phyloP scores from a whole-genome alignment of 768 basidiomycete species.

The Amanita subjunquillea region DNA sequence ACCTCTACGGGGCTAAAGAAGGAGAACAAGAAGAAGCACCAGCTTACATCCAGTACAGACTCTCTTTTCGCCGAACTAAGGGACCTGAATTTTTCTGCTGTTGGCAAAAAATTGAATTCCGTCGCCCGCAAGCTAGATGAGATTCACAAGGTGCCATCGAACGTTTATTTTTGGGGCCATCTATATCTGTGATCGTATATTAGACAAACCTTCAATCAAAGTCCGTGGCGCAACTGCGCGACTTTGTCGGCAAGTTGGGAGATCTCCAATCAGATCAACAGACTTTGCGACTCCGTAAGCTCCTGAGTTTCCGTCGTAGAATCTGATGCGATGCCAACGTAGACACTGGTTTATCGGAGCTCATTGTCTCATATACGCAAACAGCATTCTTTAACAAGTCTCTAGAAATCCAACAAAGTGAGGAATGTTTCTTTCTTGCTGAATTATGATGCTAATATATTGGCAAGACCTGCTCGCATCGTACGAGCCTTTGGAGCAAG shows the following conservation, averaged over 20 bases:
- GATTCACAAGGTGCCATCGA: slow-evolving; percentile 68
- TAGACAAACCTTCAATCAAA: slow-evolving; percentile 81
- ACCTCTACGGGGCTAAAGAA: slow-evolving; percentile 42
- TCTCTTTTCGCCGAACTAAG: slow-evolving; percentile 73
- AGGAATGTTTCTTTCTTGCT: slow-evolving; percentile 12
- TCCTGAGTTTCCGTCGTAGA: slow-evolving; percentile 3
- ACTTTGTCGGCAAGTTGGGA: slow-evolving; percentile 93
- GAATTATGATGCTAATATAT: slow-evolving; percentile 2
- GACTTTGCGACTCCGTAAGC: slow-evolving; percentile 78
- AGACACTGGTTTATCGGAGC: slow-evolving; percentile 95
- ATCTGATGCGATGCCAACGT: slow-evolving; percentile 2
- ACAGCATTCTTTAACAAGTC: slow-evolving; percentile 86
- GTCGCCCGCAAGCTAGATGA: slow-evolving; percentile 82
- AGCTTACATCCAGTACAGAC: slow-evolving; percentile 69
- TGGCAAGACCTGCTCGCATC: slow-evolving; percentile 83
- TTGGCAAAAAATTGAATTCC: slow-evolving; percentile 73
- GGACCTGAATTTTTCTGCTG: slow-evolving; percentile 86
- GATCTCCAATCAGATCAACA: slow-evolving; percentile 91
- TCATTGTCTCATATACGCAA: slow-evolving; percentile 74
- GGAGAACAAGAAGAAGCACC: slow-evolving; percentile 86
- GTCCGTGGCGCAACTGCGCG: slow-evolving; percentile 83
- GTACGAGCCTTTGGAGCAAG: slow-evolving; percentile 72
- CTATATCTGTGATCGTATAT: not conserved
- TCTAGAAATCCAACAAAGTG: slow-evolving; percentile 94
- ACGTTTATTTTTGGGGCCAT: not conserved